These are phyloP conservation scores for Xylaria sp. DNA, from an alignment of 2,329 filamentous ascomycete genomes.

Conservation along the genomic window DNA sequence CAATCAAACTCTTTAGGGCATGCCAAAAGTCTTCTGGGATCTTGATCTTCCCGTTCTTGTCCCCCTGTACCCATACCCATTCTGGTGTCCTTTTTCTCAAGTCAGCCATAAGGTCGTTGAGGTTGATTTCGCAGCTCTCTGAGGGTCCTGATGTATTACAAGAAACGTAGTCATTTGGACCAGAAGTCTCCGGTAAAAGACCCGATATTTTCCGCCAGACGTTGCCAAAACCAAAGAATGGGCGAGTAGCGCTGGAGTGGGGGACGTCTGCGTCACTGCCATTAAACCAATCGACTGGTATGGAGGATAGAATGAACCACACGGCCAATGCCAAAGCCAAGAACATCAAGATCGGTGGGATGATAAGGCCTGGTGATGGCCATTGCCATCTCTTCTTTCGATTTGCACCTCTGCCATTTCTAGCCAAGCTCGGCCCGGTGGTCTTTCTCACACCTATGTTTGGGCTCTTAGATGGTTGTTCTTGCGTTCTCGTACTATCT, in stretches of 20 bases:
- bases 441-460: background rate
- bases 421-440: background rate
- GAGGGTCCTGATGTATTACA: background rate
- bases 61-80: constrained; percentile 65
- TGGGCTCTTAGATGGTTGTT: background rate
- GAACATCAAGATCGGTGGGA: constrained; percentile 14
- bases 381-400: background rate
- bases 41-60: constrained; percentile 62
- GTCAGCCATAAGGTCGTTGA: constrained; percentile 46
- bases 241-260: background rate
- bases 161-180: background rate
- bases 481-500: background rate
- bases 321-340: background rate
- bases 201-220: constrained; percentile 24
- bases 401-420: background rate
- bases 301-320: constrained; percentile 18
- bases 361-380: background rate
- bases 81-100: constrained; percentile 65
- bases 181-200: constrained; percentile 23
- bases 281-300: background rate
- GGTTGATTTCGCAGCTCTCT: background rate
- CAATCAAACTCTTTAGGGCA: constrained; percentile 68
- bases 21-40: constrained; percentile 73
- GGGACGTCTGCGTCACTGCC: background rate
- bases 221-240: constrained; percentile 17